These are phyloP conservation scores for Sugiyamaella novakii DNA, from an alignment of 1,139 yeast species.

Conservation along the genomic window DNA sequence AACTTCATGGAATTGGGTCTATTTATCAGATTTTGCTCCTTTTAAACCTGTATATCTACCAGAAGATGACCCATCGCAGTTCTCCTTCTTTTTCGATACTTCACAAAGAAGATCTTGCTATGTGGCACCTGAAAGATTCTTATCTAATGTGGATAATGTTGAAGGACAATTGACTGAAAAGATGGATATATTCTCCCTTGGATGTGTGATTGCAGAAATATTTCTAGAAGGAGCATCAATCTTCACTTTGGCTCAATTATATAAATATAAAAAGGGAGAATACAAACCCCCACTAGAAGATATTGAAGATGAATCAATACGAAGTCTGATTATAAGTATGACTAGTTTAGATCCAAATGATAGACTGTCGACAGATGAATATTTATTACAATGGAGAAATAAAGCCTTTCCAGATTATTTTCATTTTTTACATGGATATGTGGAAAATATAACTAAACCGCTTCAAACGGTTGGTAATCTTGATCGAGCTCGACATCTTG, in stretches of 20 bases:
- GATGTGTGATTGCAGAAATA: conserved; percentile 90
- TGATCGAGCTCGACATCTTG: conserved; percentile 40
- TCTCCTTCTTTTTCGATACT: conserved; percentile 88
- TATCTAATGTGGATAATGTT: conserved; percentile 36
- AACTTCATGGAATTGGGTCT: conserved; percentile 87
- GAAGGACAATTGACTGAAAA: conserved; percentile 51
- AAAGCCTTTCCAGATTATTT: conserved; percentile 70
- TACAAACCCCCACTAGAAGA: conserved; percentile 61
- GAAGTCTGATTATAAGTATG: conserved; percentile 61
- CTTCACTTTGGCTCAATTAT: conserved; percentile 82
- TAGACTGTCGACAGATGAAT: conserved; percentile 57
- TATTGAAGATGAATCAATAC: conserved; percentile 54
- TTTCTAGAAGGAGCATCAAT: conserved; percentile 84
- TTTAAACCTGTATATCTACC: conserved; percentile 86
- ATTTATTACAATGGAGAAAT: conserved; percentile 53
- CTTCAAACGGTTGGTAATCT: conserved; percentile 26
- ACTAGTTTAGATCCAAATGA: conserved; percentile 61
- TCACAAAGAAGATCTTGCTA: conserved; percentile 86
- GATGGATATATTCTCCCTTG: conserved; percentile 89
- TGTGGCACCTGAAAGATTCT: conserved; percentile 91
- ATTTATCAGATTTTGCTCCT: conserved; percentile 79
- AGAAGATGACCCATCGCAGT: conserved; percentile 93
- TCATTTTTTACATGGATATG: conserved; percentile 70
- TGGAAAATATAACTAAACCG: conserved; percentile 50
- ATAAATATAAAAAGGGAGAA: conserved; percentile 74